Evolutionary conservation across 2,329 filamentous ascomycete species (phyloP).

Genomic region (Aureobasidium sp.): DNA sequence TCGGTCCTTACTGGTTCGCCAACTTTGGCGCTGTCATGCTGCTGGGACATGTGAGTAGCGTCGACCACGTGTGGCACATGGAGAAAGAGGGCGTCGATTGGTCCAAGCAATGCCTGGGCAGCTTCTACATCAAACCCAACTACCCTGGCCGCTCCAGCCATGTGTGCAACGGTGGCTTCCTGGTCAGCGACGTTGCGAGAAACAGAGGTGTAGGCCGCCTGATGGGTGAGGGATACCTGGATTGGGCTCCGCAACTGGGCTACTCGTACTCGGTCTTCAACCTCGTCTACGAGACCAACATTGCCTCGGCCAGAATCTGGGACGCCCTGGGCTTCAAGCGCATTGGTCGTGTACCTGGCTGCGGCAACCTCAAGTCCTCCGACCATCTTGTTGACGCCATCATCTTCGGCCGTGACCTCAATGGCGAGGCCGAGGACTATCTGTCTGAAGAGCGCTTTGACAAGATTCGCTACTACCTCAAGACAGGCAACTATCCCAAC

Average conservation of each 20-base stretch:
- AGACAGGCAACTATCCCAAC: constrained; percentile 84
- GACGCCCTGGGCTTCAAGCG: constrained; percentile 87
- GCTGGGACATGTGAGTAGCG: constrained; percentile 60
- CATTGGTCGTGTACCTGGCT: constrained; percentile 64
- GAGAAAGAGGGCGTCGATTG: constrained; percentile 51
- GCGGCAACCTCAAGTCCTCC: constrained; percentile 41
- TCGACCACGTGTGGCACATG: constrained; percentile 43
- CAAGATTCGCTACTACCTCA: constrained; percentile 96
- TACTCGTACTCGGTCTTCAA: constrained; percentile 94
- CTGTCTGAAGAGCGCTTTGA: constrained; percentile 95
- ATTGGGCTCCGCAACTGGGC: constrained; percentile 50
- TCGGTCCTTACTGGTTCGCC: constrained; percentile 81
- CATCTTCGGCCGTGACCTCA: constrained; percentile 52
- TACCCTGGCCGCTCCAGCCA: constrained; percentile 87
- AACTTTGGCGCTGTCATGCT: constrained; percentile 86
- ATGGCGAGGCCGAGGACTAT: constrained; percentile 64
- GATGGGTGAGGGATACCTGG: constrained; percentile 44
- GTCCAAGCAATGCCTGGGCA: constrained; percentile 73
- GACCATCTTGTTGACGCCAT: constrained; percentile 41
- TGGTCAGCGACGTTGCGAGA: constrained; percentile 39
- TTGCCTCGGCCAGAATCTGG: constrained; percentile 84
- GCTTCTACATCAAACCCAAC: constrained; percentile 91
- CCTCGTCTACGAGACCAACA: constrained; percentile 87
- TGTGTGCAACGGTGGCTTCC: constrained; percentile 60
- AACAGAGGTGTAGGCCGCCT: constrained; percentile 42